These are phyloP conservation scores for Leccinum boreale DNA, from an alignment of 768 basidiomycete genomes.

Conservation along the genomic window DNA sequence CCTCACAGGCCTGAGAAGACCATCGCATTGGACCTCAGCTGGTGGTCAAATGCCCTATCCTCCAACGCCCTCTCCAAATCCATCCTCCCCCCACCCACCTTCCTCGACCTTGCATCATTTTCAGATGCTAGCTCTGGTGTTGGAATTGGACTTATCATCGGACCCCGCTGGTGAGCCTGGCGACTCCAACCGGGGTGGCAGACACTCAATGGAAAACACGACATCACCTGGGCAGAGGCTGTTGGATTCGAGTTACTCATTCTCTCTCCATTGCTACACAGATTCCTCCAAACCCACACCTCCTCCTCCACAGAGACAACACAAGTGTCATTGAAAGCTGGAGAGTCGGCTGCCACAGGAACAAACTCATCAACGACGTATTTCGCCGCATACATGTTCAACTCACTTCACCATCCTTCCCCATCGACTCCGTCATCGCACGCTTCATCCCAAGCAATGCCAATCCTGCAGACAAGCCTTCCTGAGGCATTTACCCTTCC, in stretches of 20 bases:
- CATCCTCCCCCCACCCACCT: not conserved
- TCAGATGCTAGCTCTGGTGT: not conserved
- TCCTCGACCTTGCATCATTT: not conserved
- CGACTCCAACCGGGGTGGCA: conserved; percentile 12
- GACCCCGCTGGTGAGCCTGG: not conserved
- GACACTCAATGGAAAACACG: not conserved
- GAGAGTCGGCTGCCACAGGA: not conserved
- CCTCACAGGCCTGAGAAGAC: conserved; percentile 11
- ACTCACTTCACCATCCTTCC: not conserved
- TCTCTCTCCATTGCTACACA: not conserved
- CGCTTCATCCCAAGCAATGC: not conserved
- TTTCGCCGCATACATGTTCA: not conserved
- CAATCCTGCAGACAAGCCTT: not conserved
- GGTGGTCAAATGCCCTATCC: not conserved
- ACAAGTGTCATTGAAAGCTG: not conserved
- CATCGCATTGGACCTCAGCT: not conserved
- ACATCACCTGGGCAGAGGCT: conserved; percentile 22
- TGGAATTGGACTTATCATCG: not conserved
- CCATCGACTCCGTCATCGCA: not conserved
- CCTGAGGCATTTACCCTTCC: not conserved
- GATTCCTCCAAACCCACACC: not conserved
- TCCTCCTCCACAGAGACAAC: not conserved
- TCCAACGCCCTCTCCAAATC: not conserved
- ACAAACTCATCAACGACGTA: not conserved
- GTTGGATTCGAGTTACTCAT: conserved; percentile 1